Conservation (phyloP, 2,329 filamentous ascomycete genomes). For the Fusarium dimerum region DNA sequence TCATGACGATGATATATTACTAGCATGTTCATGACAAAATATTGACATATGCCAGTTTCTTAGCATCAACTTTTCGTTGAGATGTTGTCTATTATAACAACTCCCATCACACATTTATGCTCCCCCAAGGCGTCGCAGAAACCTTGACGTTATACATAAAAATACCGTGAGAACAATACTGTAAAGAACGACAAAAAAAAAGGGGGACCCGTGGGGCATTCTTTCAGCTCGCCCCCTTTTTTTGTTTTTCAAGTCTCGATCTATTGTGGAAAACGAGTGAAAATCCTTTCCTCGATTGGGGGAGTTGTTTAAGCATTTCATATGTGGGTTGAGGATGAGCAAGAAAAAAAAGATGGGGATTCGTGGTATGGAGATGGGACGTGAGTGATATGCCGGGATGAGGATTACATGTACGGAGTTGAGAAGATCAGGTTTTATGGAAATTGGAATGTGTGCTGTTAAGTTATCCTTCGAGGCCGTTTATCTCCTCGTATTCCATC, state of each 20-base stretch:
- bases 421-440: constrained; percentile 9
- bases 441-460: constrained; percentile 1
- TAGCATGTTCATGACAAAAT: not conserved
- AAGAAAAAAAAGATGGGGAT: constrained; percentile 16
- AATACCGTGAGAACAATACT: not conserved
- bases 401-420: constrained; percentile 1
- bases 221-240: constrained; percentile 2
- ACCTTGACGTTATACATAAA: not conserved
- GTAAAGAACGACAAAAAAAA: constrained; percentile 1
- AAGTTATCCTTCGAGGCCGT: no score
- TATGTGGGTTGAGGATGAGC: constrained; percentile 7
- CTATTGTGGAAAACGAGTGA: constrained; percentile 1
- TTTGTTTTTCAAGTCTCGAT: no score
- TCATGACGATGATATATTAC: not conserved
- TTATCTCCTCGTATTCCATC: no score
- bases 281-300: constrained; percentile 25
- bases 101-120: no score
- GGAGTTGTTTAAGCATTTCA: constrained; percentile 15
- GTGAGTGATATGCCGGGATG: constrained; percentile 4
- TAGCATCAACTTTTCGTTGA: not conserved
- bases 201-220: no score
- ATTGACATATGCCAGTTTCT: not conserved
- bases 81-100: no score
- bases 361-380: not conserved
- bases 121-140: no score